phyloP scores from a whole-genome alignment of 2,329 filamentous ascomycete species.

The Seiridium unicorne region DNA sequence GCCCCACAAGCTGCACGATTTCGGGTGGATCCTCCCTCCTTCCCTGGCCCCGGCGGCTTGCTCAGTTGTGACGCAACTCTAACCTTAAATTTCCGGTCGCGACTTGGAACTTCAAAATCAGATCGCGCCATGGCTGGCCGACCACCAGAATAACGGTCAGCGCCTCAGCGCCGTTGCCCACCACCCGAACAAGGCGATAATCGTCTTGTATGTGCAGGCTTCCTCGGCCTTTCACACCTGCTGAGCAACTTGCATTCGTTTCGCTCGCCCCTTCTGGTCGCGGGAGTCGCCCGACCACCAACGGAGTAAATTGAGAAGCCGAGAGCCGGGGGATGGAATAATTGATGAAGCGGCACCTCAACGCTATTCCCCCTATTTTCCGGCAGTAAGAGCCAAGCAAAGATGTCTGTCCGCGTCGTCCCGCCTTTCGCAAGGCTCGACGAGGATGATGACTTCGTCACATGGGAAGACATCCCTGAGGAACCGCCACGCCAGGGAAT shows the following conservation, averaged over 20 bases:
- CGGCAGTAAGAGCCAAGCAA: neutral
- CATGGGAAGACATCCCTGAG: neutral
- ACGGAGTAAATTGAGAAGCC: no score
- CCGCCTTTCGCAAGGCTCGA: slow-evolving; percentile 1
- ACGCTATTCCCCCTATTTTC: neutral
- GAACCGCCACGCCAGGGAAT: slow-evolving; percentile 9
- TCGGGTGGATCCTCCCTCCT: no score
- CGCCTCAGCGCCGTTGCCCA: neutral
- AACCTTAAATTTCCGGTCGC: neutral
- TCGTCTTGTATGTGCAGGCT: neutral
- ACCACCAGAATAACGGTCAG: neutral
- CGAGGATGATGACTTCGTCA: neutral
- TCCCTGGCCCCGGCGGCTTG: neutral
- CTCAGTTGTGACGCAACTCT: neutral
- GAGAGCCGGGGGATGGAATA: neutral
- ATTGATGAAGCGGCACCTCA: neutral
- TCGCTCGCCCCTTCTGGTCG: neutral
- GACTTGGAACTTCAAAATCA: neutral
- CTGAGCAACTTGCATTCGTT: neutral
- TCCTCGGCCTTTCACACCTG: no score
- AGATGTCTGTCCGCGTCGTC: neutral
- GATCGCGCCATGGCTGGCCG: neutral
- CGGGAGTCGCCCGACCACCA: no score
- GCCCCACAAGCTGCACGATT: no score
- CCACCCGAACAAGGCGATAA: neutral